Evolutionary conservation across 139 green algal genomes (phyloP).

Genomic region (Chlorokybus atmophyticus): DNA sequence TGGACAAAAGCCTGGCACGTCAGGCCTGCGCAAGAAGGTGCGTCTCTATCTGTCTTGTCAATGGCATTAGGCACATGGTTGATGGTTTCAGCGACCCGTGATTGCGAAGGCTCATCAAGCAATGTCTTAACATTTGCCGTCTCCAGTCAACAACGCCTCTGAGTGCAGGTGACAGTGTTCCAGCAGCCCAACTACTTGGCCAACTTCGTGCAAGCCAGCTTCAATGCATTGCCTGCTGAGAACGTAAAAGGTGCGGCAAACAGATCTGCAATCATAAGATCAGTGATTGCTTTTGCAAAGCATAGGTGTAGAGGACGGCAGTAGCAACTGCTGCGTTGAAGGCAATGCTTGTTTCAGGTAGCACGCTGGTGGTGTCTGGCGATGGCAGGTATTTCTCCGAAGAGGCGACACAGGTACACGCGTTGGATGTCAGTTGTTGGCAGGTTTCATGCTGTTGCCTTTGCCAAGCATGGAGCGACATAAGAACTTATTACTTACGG

Average conservation of each 20-base stretch:
- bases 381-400: conserved; percentile 32
- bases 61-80: conserved; percentile 1
- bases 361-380: conserved; percentile 29
- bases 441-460: no score
- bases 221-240: conserved; percentile 25
- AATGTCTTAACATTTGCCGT: conserved; percentile 6
- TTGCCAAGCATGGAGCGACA: no score
- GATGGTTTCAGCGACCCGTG: neutral
- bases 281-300: neutral
- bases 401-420: conserved; percentile 26
- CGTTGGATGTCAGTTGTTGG: neutral
- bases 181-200: conserved; percentile 26
- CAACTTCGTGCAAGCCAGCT: conserved; percentile 33
- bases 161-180: conserved; percentile 24
- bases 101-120: neutral
- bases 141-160: neutral
- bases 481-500: no score
- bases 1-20: conserved; percentile 92
- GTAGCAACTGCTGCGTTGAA: neutral
- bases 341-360: conserved; percentile 8
- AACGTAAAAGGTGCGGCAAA: conserved; percentile 18
- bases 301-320: neutral
- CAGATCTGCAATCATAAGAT: neutral
- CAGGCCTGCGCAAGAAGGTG: conserved; percentile 83
- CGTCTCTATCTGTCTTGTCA: neutral